Evolutionary conservation across 1,284 basidiomycete species (phyloP), one percentile per base, ranked within the genome.

Genomic region (Agroathelia rolfsii): DNA sequence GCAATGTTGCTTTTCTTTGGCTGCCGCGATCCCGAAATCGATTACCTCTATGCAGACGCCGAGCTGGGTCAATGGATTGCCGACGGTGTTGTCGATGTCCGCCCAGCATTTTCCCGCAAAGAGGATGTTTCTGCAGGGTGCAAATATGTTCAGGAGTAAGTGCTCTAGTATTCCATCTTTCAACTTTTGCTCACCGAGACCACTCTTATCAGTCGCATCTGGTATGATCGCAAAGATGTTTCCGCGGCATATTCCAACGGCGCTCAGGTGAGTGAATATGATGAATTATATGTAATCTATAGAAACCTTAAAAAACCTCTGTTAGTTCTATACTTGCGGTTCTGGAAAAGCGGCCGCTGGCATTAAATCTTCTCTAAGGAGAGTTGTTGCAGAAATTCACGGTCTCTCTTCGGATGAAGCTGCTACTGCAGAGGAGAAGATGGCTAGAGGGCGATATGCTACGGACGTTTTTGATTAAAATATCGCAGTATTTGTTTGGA

Each of bases 91-190:
- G 57, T 71, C 11, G 64, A 69, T 36, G 52, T 72, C n/a, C 56
- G 62, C 7, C 62, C 65, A 5, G 65, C 68, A 11, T 69, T 71
- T 44, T 69, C 66, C 19, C 46, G 60, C 22, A 50, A 46, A 13
- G 30, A 49, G 3, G 56, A 61, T 11, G 39, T 53, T 16, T 62
- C 62, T 2, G 39, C 50, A 11, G 66, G 64, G 3, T 65, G 59
- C 47, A 66, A 61, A 44, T 65, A 72, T 42, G 62, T 69, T 6
- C 66, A 69, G 48, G 60, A 67, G 65, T 67, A 38, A 45, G 64
- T 59, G 1, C 20, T 27, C 22, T 29, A 23, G 29, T 6, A 9
- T 13, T 21, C 23, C 21, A 16, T 22, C 36, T 14, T n/a, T 16
- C 28, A 16, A 11, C 7, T 29, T 24, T n/a, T 9, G n/a, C n/a